Base-by-base conservation (phyloP, 2,329 filamentous ascomycete genomes). In the Diaporthe vexans region DNA sequence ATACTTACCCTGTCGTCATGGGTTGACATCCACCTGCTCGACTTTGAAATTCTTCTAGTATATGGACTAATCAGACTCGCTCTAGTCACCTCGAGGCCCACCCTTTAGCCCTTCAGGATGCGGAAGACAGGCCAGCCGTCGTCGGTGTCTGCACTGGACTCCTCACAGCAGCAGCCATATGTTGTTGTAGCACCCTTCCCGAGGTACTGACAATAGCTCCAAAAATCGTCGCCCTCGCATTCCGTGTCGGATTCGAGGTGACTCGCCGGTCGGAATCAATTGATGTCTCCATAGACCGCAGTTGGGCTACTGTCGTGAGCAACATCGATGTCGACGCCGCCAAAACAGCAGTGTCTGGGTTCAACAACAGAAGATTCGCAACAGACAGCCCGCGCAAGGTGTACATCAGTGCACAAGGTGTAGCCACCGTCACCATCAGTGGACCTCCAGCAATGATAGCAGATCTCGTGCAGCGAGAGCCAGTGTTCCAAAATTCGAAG, bases 291-390 rank as follows among this genome's bases (percentile, higher is more conserved):
- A 35, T 24, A 15, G 57, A 51, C 46, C 19, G 35, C 57, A 61
- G 57, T 40, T 61, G 57, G 57, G 35, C 57, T 13, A 61, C 57
- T 4, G 57, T 61, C 9, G 15, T 61, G 21, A 61, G 35, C 57
- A 35, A 61, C 11, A 33, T 61, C 19, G 35, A 35, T 11, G 8
- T 40, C 35, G 7, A 40, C 11, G n/a, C n/a, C 21, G 57, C 57
- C 35, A 35, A 24, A 26, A 40, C 2, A 3, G 19, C 57, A 6
- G 40, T 61, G 13, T 35, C 21, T 19, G 13, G 21, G 8, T 61
- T 61, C 10, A 61, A 61, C 21, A 17, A 4, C 9, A 24, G 17
- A 17, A 61, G 35, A 24, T 51, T 51, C 8, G 9, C 33, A 1
- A 35, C 19, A 11, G 21, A 37, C 35, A n/a, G 24, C 7, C 40